Evolutionary conservation across 495 filamentous ascomycete species (phyloP), one percentile per base, ranked within the genome.

Genomic region (Aspergillus bridgeri): DNA sequence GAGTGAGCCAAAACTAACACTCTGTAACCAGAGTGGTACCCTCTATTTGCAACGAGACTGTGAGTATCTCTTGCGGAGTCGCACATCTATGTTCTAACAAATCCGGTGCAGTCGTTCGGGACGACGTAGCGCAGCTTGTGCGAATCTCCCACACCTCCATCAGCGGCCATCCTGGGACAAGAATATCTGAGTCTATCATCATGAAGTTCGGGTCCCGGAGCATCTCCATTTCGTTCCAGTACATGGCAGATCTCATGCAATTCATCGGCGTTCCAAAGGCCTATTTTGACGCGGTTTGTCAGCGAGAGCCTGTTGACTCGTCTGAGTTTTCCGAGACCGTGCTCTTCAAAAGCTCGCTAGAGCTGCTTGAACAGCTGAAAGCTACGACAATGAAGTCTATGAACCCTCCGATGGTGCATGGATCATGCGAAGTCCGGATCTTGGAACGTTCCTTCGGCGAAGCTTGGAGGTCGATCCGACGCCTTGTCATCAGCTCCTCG

Each of bases 11-110:
- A 77, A 69, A 27, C 64, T 79, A 20, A 69, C 74, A 9, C 55
- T 79, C 6, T 75, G 73, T 42, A 79, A 77, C 27, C 75, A 79
- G 60, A 73, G 66, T 42, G 75, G 75, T 15, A 70, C 69, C 8
- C 58, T 79, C 42, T 72, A 67, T 52, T 53, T 79, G 9, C 74
- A 74, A 33, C 56, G 75, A 51, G 65, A 73, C 48, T 73, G 71
- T 75, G 46, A 63, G 69, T 53, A 46, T 53, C 17, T 6, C 4
- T 22, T 3, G 18, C n/a, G n/a, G 2, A 17, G 15, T 42, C 33
- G 22, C 23, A 6, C 13, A 17, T 42, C 45, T 4, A 38, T 25
- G 21, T 22, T 17, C 42, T 25, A n/a, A 29, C 58, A 44, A 23
- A 47, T 24, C 20, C 13, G 13, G n/a, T 44, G 15, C 29, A 71